Conservation (phyloP, 1,284 basidiomycete genomes). For the Sphaerobolus stellatus region DNA sequence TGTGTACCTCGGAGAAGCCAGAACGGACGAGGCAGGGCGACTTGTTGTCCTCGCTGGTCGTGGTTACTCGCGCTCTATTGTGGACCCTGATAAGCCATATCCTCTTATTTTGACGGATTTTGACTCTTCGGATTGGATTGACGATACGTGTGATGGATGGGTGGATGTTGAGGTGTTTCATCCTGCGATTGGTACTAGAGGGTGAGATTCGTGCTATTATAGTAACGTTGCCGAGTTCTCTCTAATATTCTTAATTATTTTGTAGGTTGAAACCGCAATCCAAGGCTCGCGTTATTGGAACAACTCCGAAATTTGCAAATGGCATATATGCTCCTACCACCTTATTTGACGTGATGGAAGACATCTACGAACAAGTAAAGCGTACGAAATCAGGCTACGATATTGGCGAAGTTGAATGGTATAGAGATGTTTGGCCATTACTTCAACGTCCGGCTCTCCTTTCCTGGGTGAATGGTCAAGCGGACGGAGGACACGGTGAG, state of each 20-base stretch:
- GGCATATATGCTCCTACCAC: constrained; percentile 32
- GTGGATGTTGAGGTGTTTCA: constrained; percentile 18
- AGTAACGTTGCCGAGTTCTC: neutral
- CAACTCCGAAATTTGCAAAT: constrained; percentile 33
- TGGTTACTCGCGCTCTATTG: constrained; percentile 19
- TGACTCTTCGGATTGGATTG: constrained; percentile 26
- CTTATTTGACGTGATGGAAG: constrained; percentile 33
- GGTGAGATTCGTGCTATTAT: neutral
- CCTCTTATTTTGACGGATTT: constrained; percentile 23
- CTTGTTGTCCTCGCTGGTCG: constrained; percentile 24
- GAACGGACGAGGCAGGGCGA: constrained; percentile 21
- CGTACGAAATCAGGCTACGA: constrained; percentile 10
- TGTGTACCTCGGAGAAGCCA: constrained; percentile 22
- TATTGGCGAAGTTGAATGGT: constrained; percentile 22
- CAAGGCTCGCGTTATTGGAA: constrained; percentile 26
- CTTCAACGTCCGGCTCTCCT: constrained; percentile 20
- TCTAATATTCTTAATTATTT: neutral
- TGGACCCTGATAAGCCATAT: neutral
- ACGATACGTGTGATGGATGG: constrained; percentile 24
- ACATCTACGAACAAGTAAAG: constrained; percentile 27
- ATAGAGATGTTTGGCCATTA: constrained; percentile 33
- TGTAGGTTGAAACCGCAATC: too few species aligned
- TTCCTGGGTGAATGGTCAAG: constrained; percentile 24
- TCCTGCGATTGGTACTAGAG: neutral
- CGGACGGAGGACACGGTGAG: constrained; percentile 22